Conservation (phyloP, 208 protist species). For the Acanthamoeba sp. region DNA sequence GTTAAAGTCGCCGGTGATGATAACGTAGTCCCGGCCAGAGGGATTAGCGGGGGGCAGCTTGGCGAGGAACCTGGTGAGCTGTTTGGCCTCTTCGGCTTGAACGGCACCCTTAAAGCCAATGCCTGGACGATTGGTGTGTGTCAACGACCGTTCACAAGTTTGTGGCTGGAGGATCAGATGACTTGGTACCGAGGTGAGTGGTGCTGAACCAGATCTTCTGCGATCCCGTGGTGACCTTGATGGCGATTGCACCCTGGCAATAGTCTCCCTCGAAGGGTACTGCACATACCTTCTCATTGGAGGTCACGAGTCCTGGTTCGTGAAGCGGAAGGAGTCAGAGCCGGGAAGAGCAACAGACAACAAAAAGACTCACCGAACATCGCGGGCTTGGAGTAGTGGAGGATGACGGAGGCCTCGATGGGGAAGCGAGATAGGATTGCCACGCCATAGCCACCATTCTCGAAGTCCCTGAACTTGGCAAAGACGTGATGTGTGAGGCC, state of each 20-base stretch:
- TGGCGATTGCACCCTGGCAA: conserved; percentile 33
- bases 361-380: not conserved
- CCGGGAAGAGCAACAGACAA: not conserved
- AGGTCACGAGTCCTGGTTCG: not conserved
- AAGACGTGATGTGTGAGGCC: conserved; percentile 32
- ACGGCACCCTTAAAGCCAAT: conserved; percentile 42
- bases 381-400: not conserved
- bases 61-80: not conserved
- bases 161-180: not conserved
- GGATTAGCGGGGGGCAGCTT: not conserved
- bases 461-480: conserved; percentile 57
- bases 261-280: conserved; percentile 50
- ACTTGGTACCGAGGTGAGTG: conserved; percentile 23
- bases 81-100: conserved; percentile 39
- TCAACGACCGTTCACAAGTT: not conserved
- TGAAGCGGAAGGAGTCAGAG: not conserved
- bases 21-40: not conserved
- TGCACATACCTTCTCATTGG: not conserved
- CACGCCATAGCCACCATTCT: conserved; percentile 48
- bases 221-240: not conserved
- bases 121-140: not conserved
- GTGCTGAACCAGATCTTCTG: conserved; percentile 32
- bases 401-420: not conserved
- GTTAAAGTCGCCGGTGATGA: conserved; percentile 48
- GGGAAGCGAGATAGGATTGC: conserved; percentile 42